Conservation (phyloP, 768 basidiomycete species). For the Dacryopinax primogenitus region DNA sequence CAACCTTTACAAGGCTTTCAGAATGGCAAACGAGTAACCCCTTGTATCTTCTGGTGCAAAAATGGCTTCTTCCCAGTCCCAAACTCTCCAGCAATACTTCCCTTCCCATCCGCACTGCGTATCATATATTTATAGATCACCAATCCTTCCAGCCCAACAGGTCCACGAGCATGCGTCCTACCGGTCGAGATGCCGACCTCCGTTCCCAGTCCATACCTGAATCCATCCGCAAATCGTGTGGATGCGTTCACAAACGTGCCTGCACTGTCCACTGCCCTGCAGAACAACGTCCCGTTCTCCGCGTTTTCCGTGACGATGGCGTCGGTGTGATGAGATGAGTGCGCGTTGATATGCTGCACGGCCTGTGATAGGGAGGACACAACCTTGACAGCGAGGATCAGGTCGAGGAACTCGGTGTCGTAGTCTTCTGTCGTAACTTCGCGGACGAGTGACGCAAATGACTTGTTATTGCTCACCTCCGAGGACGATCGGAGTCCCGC, state of each 20-base stretch:
- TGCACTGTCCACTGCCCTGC: constrained; percentile 78
- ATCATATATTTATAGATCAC: constrained; percentile 96
- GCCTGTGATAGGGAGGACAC: constrained; percentile 62
- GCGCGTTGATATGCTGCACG: constrained; percentile 77
- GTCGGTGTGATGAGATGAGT: constrained; percentile 94
- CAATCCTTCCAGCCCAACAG: constrained; percentile 85
- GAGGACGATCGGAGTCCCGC: constrained; percentile 35
- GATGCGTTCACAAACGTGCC: constrained; percentile 91
- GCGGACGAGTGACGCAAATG: constrained; percentile 31
- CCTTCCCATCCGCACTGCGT: constrained; percentile 54
- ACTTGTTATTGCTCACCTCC: constrained; percentile 21
- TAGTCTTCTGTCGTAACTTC: constrained; percentile 54
- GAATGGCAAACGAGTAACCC: neutral
- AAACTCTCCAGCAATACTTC: constrained; percentile 82
- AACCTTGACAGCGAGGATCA: constrained; percentile 66
- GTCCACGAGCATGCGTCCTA: constrained; percentile 89
- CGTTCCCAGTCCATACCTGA: constrained; percentile 91
- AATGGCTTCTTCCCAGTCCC: constrained; percentile 62
- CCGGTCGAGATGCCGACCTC: constrained; percentile 98
- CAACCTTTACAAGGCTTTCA: neutral
- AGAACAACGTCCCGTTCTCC: constrained; percentile 54
- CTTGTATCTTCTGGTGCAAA: constrained; percentile 4
- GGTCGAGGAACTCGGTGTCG: constrained; percentile 74
- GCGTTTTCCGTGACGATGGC: constrained; percentile 76
- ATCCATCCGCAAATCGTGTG: constrained; percentile 93